phyloP scores from a whole-genome alignment of 371 early-diverging fungal species.

The Nematocida homosporus region DNA sequence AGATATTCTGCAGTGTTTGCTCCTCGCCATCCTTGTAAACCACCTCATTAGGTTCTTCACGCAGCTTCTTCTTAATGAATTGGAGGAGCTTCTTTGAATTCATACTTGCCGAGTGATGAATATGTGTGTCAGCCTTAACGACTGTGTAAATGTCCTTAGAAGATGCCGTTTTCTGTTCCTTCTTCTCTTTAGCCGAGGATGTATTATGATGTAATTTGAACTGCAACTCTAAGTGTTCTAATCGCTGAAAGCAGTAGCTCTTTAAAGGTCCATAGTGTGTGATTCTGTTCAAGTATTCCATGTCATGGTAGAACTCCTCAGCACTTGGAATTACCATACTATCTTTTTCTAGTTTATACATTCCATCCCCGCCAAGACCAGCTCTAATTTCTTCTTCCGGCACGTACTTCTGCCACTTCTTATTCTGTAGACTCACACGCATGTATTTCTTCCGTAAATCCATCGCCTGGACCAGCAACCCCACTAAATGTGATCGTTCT shows the following conservation, averaged over 20 bases:
- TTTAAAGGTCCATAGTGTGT: constrained; percentile 88
- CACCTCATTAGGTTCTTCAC: constrained; percentile 70
- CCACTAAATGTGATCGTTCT: constrained; percentile 5
- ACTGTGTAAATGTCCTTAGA: constrained; percentile 96
- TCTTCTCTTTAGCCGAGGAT: constrained; percentile 78
- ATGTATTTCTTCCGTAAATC: constrained; percentile 57
- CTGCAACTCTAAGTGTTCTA: constrained; percentile 83
- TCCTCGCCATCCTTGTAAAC: constrained; percentile 68
- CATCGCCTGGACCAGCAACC: constrained; percentile 43
- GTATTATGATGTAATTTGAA: constrained; percentile 79
- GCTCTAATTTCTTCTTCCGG: not conserved
- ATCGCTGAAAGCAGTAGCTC: constrained; percentile 81
- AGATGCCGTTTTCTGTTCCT: constrained; percentile 74
- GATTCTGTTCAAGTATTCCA: constrained; percentile 75
- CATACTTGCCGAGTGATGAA: constrained; percentile 90
- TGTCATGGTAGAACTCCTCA: constrained; percentile 79
- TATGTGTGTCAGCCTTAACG: constrained; percentile 93
- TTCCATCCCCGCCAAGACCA: not conserved
- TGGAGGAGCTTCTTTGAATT: constrained; percentile 92
- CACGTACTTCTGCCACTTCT: constrained; percentile 22
- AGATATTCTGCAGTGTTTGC: constrained; percentile 72
- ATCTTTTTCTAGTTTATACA: constrained; percentile 20
- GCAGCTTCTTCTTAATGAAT: constrained; percentile 89
- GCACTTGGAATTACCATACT: constrained; percentile 65
- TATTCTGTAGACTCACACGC: constrained; percentile 51